Evolutionary conservation across 306 rosid species (phyloP), one percentile per base, ranked within the genome.

Genomic region (Cucumis hystrix): DNA sequence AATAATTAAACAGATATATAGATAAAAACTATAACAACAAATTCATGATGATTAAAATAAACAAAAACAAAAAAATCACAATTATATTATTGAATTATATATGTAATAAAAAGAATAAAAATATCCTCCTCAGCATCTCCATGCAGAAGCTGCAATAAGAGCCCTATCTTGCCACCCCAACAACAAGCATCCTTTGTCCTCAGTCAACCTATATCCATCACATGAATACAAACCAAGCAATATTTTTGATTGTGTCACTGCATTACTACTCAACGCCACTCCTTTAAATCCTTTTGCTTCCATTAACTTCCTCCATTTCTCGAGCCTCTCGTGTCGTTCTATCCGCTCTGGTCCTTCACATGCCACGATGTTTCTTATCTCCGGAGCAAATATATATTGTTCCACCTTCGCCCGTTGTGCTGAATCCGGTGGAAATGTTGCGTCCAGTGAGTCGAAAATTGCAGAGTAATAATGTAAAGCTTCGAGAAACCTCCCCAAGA

Each of bases 331-430:
- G 35, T 94, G 95, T 81, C 97, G 81, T 83, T 86, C 97, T 0
- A 83, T 86, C 79, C 98, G 86, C 85, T 91, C 94, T 6, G 40
- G 76, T 1, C 97, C 94, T 60, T 91, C 97, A 6, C 80, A 91
- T 0, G 97, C 96, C 81, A 94, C 98, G 0, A 94, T 94, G 87
- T 91, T 91, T 33, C 90, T 39, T 47, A 94, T 94, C 88, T 94
- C 98, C 69, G 91, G 97, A 6, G 92, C 92, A 13, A 94, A 94
- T 73, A 94, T 94, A 63, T 87, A 85, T 79, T 91, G 96, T 85
- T 94, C 98, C 83, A 94, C 97, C 87, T 91, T 94, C n/a, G 94
- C 91, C 83, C 97, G 54, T 79, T 92, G 97, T 0, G 88, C 83
- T 0, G 97, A 94, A 0, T 94, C 94, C 35, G 88, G 68, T 0